These are phyloP conservation scores for Phytophthora foliorum DNA, from an alignment of 352 stramenopile genomes.

Conservation along the genomic window DNA sequence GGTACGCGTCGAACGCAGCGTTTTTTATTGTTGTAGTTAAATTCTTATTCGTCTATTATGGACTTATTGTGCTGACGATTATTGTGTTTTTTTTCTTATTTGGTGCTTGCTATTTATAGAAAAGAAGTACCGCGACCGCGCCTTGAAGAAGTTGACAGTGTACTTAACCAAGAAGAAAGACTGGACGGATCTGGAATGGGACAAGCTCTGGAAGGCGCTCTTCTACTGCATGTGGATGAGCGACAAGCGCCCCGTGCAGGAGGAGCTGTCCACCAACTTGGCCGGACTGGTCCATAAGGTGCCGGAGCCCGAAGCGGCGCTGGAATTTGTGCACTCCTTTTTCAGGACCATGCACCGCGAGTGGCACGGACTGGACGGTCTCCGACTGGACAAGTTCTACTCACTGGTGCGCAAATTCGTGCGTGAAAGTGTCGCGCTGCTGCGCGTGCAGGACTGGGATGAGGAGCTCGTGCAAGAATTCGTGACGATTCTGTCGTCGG, in stretches of 20 bases:
- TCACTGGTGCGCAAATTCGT: slow-evolving; percentile 86
- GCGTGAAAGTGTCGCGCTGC: slow-evolving; percentile 69
- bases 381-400: slow-evolving; percentile 91
- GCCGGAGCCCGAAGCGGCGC: slow-evolving; percentile 49
- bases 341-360: slow-evolving; percentile 89
- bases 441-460: slow-evolving; percentile 68
- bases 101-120: slow-evolving; percentile 45
- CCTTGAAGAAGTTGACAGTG: slow-evolving; percentile 83
- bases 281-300: slow-evolving; percentile 70
- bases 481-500: slow-evolving; percentile 68
- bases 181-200: slow-evolving; percentile 82
- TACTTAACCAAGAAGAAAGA: slow-evolving; percentile 75
- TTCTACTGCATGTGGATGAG: slow-evolving; percentile 94
- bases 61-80: background rate
- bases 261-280: slow-evolving; percentile 81
- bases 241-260: slow-evolving; percentile 85
- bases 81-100: slow-evolving; percentile 13
- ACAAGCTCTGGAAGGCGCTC: slow-evolving; percentile 92
- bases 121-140: slow-evolving; percentile 88
- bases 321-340: slow-evolving; percentile 83
- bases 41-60: background rate
- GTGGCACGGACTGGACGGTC: slow-evolving; percentile 87
- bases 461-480: slow-evolving; percentile 58
- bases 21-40: background rate
- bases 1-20: slow-evolving; percentile 35